Evolutionary conservation across 129 eudicot genomes (phyloP), one percentile per base, ranked within the genome.

Genomic region (Artemisia argyi): DNA sequence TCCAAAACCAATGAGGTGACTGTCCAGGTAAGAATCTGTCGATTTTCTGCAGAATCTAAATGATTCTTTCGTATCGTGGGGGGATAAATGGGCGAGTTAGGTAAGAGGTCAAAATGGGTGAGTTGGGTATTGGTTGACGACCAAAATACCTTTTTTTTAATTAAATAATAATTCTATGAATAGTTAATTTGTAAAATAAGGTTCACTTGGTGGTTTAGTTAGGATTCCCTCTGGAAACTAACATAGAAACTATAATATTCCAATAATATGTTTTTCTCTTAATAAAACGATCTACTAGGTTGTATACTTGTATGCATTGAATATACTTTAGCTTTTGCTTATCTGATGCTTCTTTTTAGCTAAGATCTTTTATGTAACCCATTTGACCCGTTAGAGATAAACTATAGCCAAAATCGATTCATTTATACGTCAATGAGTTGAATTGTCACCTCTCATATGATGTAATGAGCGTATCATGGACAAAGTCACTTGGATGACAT

Each of bases 1-100:
- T 92, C 98, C 20, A 87, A 86, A 81, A 92, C 98, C 65, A 89
- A 92, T 44, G 98, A 92, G 80, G 94, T 89, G 72, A 92, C 96
- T 49, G 91, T 92, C 42, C 89, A 88, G 97, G 97, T 89, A 47
- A 61, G 78, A 59, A 42, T 14, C 5, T 35, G 7, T 62, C 16
- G 42, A 11, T 51, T 51, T 51, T 3, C 5, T 14, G 56, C 16
- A 51, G 56, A 51, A 51, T 51, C 17, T 51, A 51, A 5, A 51
- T 51, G 56, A 51, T 51, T 0, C 16, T 51, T 51, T 2, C 6
- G 18, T n/a, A 4, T 32, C 7, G 7, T 32, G 7, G 42, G 42
- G 42, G 42, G 42, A 32, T 32, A 32, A 1, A 24, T 24, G 26
- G 26, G 26, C 26, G 26, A 24, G 26, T 24, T 24, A 24, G 26